Evolutionary conservation across 495 filamentous ascomycete species (phyloP).

Genomic region (Aspergillus cristatus): DNA sequence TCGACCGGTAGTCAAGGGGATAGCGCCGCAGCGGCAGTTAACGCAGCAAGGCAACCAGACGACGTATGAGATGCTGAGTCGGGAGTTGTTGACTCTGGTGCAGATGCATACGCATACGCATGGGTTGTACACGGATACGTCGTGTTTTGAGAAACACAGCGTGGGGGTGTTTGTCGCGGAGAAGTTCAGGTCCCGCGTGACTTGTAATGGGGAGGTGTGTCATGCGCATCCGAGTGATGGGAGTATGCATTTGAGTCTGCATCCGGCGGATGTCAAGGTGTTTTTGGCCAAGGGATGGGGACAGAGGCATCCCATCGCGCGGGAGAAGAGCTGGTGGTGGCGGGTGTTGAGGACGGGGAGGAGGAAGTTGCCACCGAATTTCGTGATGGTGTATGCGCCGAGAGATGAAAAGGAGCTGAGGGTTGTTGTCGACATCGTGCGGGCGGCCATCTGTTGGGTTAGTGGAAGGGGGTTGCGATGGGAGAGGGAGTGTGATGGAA

Average conservation of each 20-base stretch:
- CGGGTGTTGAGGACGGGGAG: slow-evolving; percentile 5
- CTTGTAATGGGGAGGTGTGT: slow-evolving; percentile 62
- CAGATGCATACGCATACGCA: slow-evolving; percentile 31
- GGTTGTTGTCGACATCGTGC: slow-evolving; percentile 57
- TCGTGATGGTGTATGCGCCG: slow-evolving; percentile 77
- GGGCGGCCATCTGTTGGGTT: slow-evolving; percentile 63
- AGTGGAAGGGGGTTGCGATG: slow-evolving; percentile 26
- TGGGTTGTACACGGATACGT: slow-evolving; percentile 47
- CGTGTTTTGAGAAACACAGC: slow-evolving; percentile 73
- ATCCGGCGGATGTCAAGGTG: slow-evolving; percentile 64
- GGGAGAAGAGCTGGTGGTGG: slow-evolving; percentile 40
- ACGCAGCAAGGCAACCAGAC: slow-evolving; percentile 48
- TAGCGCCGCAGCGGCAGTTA: slow-evolving; percentile 71
- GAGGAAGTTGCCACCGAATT: slow-evolving; percentile 56
- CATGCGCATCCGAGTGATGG: slow-evolving; percentile 67
- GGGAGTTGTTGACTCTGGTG: slow-evolving; percentile 42
- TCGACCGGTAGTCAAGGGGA: slow-evolving; percentile 58
- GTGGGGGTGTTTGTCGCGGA: slow-evolving; percentile 55
- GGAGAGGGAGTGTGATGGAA: slow-evolving; percentile 5
- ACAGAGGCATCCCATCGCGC: slow-evolving; percentile 68
- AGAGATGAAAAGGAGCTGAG: slow-evolving; percentile 53
- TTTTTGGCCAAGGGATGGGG: slow-evolving; percentile 73
- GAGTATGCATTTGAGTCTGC: slow-evolving; percentile 67
- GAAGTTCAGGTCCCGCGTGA: slow-evolving; percentile 15
- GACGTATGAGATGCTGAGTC: slow-evolving; percentile 42